A percentile compares a stretch with the other conserved stretches of the same genome.
Conservation (phyloP, 2,329 filamentous ascomycete species). For the Fusarium graminum region DNA sequence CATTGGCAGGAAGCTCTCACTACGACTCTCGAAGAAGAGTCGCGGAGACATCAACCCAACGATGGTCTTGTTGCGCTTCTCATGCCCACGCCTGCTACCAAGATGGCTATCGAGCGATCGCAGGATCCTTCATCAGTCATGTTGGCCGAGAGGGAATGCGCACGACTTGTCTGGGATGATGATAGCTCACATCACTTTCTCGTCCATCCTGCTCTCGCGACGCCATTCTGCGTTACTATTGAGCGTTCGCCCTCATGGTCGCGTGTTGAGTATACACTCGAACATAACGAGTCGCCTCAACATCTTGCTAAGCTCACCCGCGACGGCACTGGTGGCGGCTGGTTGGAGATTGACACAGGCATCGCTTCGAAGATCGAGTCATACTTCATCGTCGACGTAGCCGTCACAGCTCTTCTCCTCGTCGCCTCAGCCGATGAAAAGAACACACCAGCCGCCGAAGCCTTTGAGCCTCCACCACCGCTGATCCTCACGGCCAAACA, state of each 20-base stretch:
- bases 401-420: conserved; percentile 70
- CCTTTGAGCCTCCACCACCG: conserved; percentile 70
- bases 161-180: conserved; percentile 78
- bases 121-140: conserved; percentile 70
- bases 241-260: conserved; percentile 71
- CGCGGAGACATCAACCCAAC: conserved; percentile 66
- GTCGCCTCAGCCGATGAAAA: conserved; percentile 70
- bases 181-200: conserved; percentile 71
- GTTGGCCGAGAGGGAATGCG: conserved; percentile 76
- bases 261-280: conserved; percentile 73
- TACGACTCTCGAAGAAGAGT: conserved; percentile 69
- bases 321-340: conserved; percentile 70
- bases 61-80: conserved; percentile 76
- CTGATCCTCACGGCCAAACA: conserved; percentile 42
- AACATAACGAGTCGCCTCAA: conserved; percentile 72
- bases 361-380: conserved; percentile 70
- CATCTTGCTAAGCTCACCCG: conserved; percentile 72
- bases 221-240: conserved; percentile 72
- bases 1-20: conserved; percentile 70
- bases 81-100: conserved; percentile 75
- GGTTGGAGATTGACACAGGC: conserved; percentile 71
- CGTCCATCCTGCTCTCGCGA: conserved; percentile 73
- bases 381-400: conserved; percentile 73
- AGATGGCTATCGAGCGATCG: conserved; percentile 71
- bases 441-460: conserved; percentile 59